Evolutionary conservation across 805 yeast genomes (phyloP).

Genomic region (Yarrowia osloensis): DNA sequence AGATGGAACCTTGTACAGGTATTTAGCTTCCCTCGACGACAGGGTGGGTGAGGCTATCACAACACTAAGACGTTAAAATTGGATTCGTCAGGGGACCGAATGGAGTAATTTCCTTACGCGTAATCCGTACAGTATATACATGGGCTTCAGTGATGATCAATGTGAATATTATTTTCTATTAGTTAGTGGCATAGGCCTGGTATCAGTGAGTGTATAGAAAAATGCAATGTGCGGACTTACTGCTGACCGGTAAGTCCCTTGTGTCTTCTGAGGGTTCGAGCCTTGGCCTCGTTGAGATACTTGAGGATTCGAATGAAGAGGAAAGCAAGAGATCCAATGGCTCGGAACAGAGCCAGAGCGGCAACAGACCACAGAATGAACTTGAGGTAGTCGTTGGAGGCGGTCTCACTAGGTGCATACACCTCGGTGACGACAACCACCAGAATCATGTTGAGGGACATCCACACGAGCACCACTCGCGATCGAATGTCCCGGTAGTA

Average conservation of each 20-base stretch:
- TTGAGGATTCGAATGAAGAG: conserved; percentile 48
- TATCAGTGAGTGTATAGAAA: conserved; percentile 28
- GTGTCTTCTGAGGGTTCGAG: conserved; percentile 14
- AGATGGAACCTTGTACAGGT: conserved; percentile 3
- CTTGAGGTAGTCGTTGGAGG: conserved; percentile 72
- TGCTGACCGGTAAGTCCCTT: conserved; percentile 27
- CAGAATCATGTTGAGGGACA: conserved; percentile 75
- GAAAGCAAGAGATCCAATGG: conserved; percentile 75
- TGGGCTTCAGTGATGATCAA: neutral
- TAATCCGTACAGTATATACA: neutral
- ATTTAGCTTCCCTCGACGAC: neutral
- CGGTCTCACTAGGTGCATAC: conserved; percentile 64
- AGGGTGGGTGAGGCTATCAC: neutral
- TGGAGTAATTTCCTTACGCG: neutral
- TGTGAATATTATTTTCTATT: neutral
- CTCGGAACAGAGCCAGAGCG: conserved; percentile 76
- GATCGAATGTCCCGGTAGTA: conserved; percentile 95
- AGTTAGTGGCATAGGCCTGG: conserved; percentile 22
- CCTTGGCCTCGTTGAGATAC: conserved; percentile 30
- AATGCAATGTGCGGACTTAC: conserved; percentile 22
- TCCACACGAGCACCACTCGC: conserved; percentile 93
- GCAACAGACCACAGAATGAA: conserved; percentile 94
- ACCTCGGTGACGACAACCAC: conserved; percentile 88
- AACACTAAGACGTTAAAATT: neutral
- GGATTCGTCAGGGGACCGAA: neutral